Conservation (phyloP, 2,329 filamentous ascomycete species). For the Trichoderma oligosporum region DNA sequence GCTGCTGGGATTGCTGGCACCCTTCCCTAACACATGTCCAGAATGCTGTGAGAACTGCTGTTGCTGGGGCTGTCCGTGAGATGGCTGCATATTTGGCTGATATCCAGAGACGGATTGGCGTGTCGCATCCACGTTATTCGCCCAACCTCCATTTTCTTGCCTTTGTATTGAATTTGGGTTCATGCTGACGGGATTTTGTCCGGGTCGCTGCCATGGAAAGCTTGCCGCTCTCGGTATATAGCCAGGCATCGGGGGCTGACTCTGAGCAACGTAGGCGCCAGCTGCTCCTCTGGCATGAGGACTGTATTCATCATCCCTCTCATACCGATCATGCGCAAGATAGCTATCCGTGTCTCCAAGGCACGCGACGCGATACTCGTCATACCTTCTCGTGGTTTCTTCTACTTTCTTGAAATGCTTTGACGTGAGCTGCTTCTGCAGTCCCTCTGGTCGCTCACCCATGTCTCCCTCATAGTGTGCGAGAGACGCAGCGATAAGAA, state of each 20-base stretch:
- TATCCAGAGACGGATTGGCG: not conserved
- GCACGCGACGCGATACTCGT: conserved; percentile 7
- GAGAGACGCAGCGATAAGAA: conserved; percentile 14
- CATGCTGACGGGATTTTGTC: conserved; percentile 1
- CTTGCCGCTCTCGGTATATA: conserved; percentile 1
- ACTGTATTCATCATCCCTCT: conserved; percentile 7
- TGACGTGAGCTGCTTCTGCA: conserved; percentile 11
- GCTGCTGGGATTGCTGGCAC: not conserved
- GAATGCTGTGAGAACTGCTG: not conserved
- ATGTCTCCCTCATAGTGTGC: conserved; percentile 13
- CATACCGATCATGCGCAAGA: conserved; percentile 8
- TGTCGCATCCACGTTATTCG: not conserved
- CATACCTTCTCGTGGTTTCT: conserved; percentile 8
- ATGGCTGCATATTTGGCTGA: not conserved
- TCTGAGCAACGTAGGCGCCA: not conserved
- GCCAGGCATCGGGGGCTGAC: not conserved
- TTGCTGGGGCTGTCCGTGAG: not conserved
- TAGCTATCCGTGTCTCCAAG: conserved; percentile 8
- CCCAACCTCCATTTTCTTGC: not conserved
- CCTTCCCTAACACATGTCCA: not conserved
- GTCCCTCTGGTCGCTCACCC: not conserved
- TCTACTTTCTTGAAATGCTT: conserved; percentile 14
- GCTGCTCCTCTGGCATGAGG: not conserved
- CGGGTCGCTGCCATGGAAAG: conserved; percentile 1
- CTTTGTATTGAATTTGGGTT: conserved; percentile 5